These are phyloP conservation scores for Allomyces macrogynus DNA, from an alignment of 192 early-diverging fungal genomes.

Conservation along the genomic window DNA sequence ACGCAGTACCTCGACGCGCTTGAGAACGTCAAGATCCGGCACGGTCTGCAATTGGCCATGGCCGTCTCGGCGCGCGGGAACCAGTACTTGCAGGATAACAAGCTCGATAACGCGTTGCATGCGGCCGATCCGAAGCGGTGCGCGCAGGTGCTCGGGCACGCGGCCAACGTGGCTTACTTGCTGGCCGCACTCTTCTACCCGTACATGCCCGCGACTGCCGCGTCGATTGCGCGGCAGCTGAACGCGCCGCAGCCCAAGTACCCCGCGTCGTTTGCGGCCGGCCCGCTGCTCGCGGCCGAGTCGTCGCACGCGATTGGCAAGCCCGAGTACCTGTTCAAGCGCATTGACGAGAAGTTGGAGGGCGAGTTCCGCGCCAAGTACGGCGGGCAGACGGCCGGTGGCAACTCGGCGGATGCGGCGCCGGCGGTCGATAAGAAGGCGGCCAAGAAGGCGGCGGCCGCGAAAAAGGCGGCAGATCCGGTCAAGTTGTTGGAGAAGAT, in stretches of 20 bases:
- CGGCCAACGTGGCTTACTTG: conserved; percentile 77
- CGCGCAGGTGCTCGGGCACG: conserved; percentile 63
- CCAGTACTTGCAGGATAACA: conserved; percentile 80
- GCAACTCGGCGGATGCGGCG: conserved; percentile 4
- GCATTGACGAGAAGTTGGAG: conserved; percentile 67
- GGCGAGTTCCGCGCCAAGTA: conserved; percentile 60
- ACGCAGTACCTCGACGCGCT: conserved; percentile 52
- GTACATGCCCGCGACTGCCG: conserved; percentile 76
- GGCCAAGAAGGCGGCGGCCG: conserved; percentile 11
- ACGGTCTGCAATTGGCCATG: conserved; percentile 69
- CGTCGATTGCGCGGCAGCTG: conserved; percentile 59
- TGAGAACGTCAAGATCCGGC: conserved; percentile 67
- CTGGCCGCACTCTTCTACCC: conserved; percentile 69
- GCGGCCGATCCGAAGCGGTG: conserved; percentile 51
- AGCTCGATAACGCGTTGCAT: conserved; percentile 78
- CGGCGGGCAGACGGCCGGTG: conserved; percentile 26
- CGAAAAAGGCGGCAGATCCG: conserved; percentile 7
- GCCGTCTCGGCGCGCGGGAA: conserved; percentile 88
- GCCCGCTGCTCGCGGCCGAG: conserved; percentile 37
- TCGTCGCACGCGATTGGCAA: conserved; percentile 64
- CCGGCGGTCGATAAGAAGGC: conserved; percentile 10
- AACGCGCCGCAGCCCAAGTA: conserved; percentile 59
- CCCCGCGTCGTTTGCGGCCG: conserved; percentile 40
- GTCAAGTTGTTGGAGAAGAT: conserved; percentile 11
- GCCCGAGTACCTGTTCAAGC: conserved; percentile 77